Base-by-base conservation (phyloP, 2,329 filamentous ascomycete species). In the Didymella pomorum region DNA sequence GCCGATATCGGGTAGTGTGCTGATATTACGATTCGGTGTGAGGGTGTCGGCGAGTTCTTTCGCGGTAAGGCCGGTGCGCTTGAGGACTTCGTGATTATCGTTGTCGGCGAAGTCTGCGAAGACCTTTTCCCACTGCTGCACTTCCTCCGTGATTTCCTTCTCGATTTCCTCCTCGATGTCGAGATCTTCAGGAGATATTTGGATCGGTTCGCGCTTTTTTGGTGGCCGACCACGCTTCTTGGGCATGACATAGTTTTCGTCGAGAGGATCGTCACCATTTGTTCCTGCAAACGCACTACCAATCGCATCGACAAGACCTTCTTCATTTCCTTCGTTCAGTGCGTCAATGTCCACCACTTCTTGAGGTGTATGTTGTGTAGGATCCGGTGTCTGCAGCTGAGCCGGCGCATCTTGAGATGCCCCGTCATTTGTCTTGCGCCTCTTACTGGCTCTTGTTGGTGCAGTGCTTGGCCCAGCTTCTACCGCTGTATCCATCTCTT, bases 1-100 rank as follows among this genome's bases (percentile, higher is more conserved):
- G 49, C 84, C 87, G 20, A 96, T 89, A 52, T 90, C 87, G 7
- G 84, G 82, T 2, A 66, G 65, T 3, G 49, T 62, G 28, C 61
- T 68, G 21, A 74, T 63, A 25, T 70, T 67, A 50, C 65, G 63
- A 14, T 66, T 63, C 10, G 72, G 70, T 41, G 62, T 68, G 25
- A 72, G 60, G 12, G 66, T 58, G 31, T 66, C 58, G 12, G 71
- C 69, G 20, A 77, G 65, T 25, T 68, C 60, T 47, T 72, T 62
- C 2, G 76, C 76, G 10, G 63, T 70, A 26, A 68, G 67, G 8
- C 66, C 67, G 3, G 71, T 64, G 8, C 63, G 55, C n/a, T 66
- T 59, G 16, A 75, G 66, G 5, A 72, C 52, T 9, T 68, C 64
- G 56, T 76, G 71, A 25, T 72, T 63, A 21, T 72, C 68, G 43